Evolutionary conservation across 176 grass and related monocot genomes (phyloP).

Genomic region (Juncus inflexus): DNA sequence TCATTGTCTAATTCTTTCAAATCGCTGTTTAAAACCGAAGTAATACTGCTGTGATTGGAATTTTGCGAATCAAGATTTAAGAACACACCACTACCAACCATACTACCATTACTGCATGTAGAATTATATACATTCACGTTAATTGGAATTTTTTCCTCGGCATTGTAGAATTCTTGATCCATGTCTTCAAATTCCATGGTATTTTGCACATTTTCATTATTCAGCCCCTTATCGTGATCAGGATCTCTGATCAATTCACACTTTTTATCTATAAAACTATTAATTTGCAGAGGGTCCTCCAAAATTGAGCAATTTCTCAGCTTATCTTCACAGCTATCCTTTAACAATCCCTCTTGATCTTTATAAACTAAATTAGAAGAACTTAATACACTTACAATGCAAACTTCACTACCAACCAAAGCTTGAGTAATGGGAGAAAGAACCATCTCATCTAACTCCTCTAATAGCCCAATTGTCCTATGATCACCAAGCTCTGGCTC

Average conservation of each 20-base stretch:
- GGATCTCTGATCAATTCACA: not conserved
- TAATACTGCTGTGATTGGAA: not conserved
- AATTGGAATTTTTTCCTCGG: not conserved
- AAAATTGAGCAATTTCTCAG: constrained; percentile 2
- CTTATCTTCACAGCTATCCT: constrained; percentile 22
- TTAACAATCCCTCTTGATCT: constrained; percentile 6
- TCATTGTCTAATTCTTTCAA: not conserved
- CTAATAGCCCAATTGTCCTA: constrained; percentile 29
- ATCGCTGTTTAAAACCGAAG: not conserved
- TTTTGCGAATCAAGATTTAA: not conserved
- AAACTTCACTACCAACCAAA: constrained; percentile 19
- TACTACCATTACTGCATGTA: constrained; percentile 7
- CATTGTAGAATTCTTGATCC: constrained; percentile 20
- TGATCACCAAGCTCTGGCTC: constrained; percentile 13
- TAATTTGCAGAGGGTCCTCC: not conserved
- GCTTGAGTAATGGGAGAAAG: constrained; percentile 29
- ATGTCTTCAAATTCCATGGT: not conserved
- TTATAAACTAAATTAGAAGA: constrained; percentile 24
- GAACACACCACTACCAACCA: not conserved
- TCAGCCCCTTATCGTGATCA: constrained; percentile 6
- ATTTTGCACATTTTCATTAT: constrained; percentile 6
- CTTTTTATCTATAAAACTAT: not conserved
- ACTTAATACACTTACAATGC: constrained; percentile 28
- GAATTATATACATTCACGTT: constrained; percentile 8
- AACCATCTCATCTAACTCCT: constrained; percentile 33